A percentile compares a stretch with the other conserved stretches of the same genome.
phyloP scores from a whole-genome alignment of 768 basidiomycete species.

The Mycena belliarum region DNA sequence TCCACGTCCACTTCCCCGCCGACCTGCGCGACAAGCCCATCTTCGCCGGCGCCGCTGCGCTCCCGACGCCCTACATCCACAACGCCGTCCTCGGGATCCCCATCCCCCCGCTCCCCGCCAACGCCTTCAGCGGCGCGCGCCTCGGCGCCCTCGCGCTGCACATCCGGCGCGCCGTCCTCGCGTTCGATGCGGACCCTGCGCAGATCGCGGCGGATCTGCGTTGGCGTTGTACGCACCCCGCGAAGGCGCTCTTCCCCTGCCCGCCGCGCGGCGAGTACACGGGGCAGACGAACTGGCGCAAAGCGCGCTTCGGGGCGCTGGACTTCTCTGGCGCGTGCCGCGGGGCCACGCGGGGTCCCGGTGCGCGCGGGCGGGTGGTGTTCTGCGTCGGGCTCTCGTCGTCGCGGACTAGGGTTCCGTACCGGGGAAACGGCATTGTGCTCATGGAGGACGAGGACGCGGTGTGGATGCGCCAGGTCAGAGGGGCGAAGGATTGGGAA shows the following conservation, averaged over 20 bases:
- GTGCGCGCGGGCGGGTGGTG: not conserved
- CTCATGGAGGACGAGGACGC: conserved; percentile 9
- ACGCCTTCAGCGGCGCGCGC: not conserved
- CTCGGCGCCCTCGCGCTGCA: conserved; percentile 2
- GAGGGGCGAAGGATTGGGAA: conserved; percentile 4
- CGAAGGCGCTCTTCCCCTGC: not conserved
- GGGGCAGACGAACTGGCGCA: not conserved
- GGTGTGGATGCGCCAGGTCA: conserved; percentile 9
- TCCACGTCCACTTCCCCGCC: not conserved
- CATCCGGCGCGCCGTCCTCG: conserved; percentile 4
- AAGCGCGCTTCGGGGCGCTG: not conserved
- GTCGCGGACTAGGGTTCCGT: not conserved
- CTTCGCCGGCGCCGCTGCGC: not conserved
- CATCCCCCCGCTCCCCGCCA: not conserved
- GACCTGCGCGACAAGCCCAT: conserved; percentile 1
- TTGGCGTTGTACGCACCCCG: not conserved
- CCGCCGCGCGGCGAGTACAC: not conserved
- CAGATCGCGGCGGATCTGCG: not conserved
- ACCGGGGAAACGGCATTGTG: not conserved
- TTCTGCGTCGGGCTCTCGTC: not conserved
- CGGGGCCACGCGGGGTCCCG: not conserved
- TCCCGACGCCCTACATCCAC: conserved; percentile 7
- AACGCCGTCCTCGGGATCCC: not conserved
- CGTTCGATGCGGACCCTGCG: not conserved
- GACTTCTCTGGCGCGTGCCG: not conserved